Conservation (phyloP, 2,329 filamentous ascomycete genomes). For the Endothia cerciana region DNA sequence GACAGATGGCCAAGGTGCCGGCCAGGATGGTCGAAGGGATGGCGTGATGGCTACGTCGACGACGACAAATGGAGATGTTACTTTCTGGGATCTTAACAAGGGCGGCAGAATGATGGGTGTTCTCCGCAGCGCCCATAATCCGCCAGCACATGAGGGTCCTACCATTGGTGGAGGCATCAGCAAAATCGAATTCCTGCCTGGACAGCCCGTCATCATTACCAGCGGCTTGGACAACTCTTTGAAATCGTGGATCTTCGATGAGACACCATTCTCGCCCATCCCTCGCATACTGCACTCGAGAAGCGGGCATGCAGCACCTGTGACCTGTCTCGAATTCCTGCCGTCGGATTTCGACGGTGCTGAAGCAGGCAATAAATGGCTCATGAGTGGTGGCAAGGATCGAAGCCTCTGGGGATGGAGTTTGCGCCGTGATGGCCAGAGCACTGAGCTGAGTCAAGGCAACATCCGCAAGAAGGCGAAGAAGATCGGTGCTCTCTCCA, state of each 20-base stretch:
- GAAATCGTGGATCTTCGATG: constrained; percentile 96
- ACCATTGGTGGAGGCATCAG: constrained; percentile 77
- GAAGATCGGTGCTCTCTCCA: constrained; percentile 75
- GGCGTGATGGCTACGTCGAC: constrained; percentile 95
- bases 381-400: constrained; percentile 86
- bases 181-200: constrained; percentile 85
- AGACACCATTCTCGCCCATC: constrained; percentile 83
- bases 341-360: constrained; percentile 88
- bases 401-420: constrained; percentile 96
- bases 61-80: constrained; percentile 79
- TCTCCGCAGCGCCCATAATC: constrained; percentile 84
- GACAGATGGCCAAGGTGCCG: constrained; percentile 85
- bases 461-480: constrained; percentile 86
- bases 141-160: constrained; percentile 59
- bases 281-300: constrained; percentile 84
- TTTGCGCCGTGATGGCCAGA: constrained; percentile 91
- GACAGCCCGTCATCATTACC: constrained; percentile 87
- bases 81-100: constrained; percentile 93
- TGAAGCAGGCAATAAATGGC: constrained; percentile 89
- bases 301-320: constrained; percentile 85
- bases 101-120: constrained; percentile 86
- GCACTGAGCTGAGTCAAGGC: constrained; percentile 89
- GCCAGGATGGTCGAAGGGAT: constrained; percentile 79
- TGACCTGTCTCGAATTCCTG: constrained; percentile 82
- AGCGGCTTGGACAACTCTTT: constrained; percentile 92